Evolutionary conservation across 2,329 filamentous ascomycete species (phyloP).

Genomic region (Aspergillus japonicus): DNA sequence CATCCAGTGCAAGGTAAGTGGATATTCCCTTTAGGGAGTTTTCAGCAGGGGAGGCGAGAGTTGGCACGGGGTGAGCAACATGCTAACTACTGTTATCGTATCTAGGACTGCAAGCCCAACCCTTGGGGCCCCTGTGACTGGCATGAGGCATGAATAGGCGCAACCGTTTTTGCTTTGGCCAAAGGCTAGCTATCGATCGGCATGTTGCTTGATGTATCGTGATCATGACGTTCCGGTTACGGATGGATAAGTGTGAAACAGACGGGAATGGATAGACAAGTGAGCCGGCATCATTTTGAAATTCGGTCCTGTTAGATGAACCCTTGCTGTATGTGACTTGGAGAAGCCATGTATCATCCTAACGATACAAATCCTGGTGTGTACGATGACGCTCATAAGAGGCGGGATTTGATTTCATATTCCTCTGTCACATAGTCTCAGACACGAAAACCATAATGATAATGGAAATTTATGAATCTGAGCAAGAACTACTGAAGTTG

Average conservation of each 20-base stretch:
- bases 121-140: conserved; percentile 32
- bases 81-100: background rate
- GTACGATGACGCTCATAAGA: background rate
- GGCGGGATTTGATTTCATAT: background rate
- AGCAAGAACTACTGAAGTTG: background rate
- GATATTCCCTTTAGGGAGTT: background rate
- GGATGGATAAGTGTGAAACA: background rate
- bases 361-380: background rate
- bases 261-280: background rate
- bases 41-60: background rate
- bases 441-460: background rate
- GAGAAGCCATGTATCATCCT: background rate
- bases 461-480: background rate
- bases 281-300: background rate
- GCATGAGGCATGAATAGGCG: background rate
- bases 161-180: background rate
- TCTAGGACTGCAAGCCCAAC: conserved; percentile 34
- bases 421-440: background rate
- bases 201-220: background rate
- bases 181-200: background rate
- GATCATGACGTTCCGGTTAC: background rate
- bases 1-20: conserved; percentile 33
- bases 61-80: background rate
- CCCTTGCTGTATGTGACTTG: background rate
- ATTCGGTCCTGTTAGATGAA: background rate